Conservation (phyloP, 257 asterid species). For the Nicotiana benthamiana region DNA sequence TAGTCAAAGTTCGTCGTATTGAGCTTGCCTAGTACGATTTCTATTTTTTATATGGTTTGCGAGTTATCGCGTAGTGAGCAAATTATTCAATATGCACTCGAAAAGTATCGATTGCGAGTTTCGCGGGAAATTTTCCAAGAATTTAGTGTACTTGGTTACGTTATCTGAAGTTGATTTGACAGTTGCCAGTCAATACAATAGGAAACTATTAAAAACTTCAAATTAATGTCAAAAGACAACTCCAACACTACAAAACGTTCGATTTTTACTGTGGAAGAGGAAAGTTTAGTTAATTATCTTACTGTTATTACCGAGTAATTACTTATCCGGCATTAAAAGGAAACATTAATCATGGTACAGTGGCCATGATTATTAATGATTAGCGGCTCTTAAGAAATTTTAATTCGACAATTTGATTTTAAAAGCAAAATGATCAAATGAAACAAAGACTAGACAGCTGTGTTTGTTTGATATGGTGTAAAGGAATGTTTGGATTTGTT, state of each 20-base stretch:
- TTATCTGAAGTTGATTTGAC: not conserved
- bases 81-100: too few relatives aligned
- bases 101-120: too few relatives aligned
- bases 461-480: slow-evolving; percentile 33
- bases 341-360: not conserved
- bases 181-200: not conserved
- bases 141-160: too few relatives aligned
- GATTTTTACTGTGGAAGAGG: not conserved
- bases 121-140: too few relatives aligned
- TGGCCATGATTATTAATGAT: not conserved
- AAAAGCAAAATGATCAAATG: not conserved
- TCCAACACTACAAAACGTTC: not conserved
- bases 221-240: not conserved
- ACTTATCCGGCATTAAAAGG: not conserved
- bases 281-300: not conserved
- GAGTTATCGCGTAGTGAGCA: too few relatives aligned
- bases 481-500: slow-evolving; percentile 25
- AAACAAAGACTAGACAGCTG: slow-evolving; percentile 28
- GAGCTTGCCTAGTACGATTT: too few relatives aligned
- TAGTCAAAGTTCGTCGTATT: too few relatives aligned
- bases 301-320: not conserved
- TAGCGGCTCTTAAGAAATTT: slow-evolving; percentile 7
- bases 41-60: too few relatives aligned
- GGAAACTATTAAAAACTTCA: not conserved
- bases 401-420: not conserved